Evolutionary conservation across 805 yeast species (phyloP).

Genomic region (Suhomyces prunicola): DNA sequence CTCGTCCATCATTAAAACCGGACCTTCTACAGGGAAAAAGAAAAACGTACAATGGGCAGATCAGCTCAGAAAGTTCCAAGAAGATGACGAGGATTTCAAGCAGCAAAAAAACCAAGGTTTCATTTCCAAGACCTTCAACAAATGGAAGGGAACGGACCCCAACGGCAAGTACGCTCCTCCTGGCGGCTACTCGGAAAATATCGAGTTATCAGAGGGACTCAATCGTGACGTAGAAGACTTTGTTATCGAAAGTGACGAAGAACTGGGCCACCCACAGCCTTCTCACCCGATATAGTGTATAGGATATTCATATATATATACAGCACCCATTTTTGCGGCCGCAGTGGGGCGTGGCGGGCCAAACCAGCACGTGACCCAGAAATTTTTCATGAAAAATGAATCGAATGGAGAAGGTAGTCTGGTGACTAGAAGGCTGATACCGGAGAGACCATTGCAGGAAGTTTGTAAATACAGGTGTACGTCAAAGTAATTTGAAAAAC

Average conservation of each 20-base stretch:
- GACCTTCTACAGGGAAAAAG: conserved; percentile 29
- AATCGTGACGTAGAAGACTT: conserved; percentile 31
- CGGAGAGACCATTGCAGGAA: neutral
- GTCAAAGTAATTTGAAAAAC: too few relatives aligned
- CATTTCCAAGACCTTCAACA: conserved; percentile 31
- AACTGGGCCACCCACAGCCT: conserved; percentile 14
- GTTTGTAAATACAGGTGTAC: neutral
- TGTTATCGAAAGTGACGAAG: conserved; percentile 50
- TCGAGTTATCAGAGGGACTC: conserved; percentile 30
- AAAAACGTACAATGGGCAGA: conserved; percentile 50
- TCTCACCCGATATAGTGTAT: conserved; percentile 1
- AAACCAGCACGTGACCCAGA: neutral
- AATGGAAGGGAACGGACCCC: conserved; percentile 26
- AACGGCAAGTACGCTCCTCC: conserved; percentile 28
- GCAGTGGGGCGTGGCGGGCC: neutral
- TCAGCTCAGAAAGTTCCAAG: conserved; percentile 35
- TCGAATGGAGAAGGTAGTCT: neutral
- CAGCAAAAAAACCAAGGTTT: conserved; percentile 32
- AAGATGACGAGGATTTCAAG: conserved; percentile 22
- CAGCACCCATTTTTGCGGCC: neutral
- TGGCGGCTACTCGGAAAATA: conserved; percentile 12
- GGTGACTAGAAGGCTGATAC: neutral
- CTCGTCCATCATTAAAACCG: conserved; percentile 39
- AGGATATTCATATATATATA: neutral
- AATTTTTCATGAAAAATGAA: neutral